Base-by-base conservation (phyloP, 805 yeast genomes). In the Zygosaccharomyces bisporus region DNA sequence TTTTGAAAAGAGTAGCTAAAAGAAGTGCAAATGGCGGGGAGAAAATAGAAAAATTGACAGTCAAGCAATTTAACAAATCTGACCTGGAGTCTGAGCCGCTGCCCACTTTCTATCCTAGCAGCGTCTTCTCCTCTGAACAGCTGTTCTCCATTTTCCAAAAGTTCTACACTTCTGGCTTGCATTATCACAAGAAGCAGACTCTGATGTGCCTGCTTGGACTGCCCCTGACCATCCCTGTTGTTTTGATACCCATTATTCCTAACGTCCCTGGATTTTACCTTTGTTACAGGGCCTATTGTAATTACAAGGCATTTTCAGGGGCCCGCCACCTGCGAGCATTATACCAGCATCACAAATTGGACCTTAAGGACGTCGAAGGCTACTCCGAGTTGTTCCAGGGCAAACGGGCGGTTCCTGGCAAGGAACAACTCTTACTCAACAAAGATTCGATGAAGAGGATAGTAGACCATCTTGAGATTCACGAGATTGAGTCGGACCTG, bases 261-360 rank as follows among this genome's bases (percentile, higher is more conserved):
- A 90, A 90, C 56, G 77, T 90, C 16, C 98, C 98, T 0, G 96
- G 96, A 0, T 84, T 91, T 58, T 91, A 88, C 57, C 65, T 90
- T 34, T 72, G 84, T 2, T 90, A 84, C 60, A 72, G 98, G 49
- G 73, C 84, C 14, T 90, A 88, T 67, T 87, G 96, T 60, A 87
- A 91, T 61, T 73, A 81, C 59, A 84, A 83, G 55, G 96, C 96
- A 0, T 69, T 75, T 49, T 61, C 77, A 33, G 96, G 96, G 0
- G 84, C 86, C 4, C 69, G 73, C 50, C 93, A 87, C 58, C 65
- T 90, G 48, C 66, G 72, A 25, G 75, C 74, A 41, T 68, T 90
- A 43, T 58, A 80, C n/a, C 70, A 72, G 20, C 66, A 60, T 12
- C 53, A 69, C 31, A 51, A 57, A 3, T 56, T 68, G 46, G 54